Percentiles rank a stretch among this genome's conserved stretches.
These are phyloP conservation scores for Alternaria atra DNA, from an alignment of 2,329 filamentous ascomycete species.

Conservation along the genomic window DNA sequence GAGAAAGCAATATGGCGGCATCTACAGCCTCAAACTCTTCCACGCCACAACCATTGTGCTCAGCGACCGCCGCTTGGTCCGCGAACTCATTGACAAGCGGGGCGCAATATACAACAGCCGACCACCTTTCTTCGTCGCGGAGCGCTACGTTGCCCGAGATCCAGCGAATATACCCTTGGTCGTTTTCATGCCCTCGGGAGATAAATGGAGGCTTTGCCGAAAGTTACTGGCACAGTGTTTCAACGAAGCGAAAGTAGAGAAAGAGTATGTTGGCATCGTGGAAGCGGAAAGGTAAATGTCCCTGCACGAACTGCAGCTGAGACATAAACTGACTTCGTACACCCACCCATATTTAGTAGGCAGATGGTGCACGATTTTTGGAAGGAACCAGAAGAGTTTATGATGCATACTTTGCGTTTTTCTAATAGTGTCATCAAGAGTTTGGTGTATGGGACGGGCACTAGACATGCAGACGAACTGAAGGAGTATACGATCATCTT, in stretches of 20 bases:
- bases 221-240: constrained; percentile 58
- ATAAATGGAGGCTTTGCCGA: constrained; percentile 58
- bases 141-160: constrained; percentile 52
- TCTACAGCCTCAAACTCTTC: constrained; percentile 18
- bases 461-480: neutral
- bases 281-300: constrained; percentile 55
- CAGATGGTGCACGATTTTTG: constrained; percentile 60
- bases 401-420: constrained; percentile 59
- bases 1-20: constrained; percentile 15
- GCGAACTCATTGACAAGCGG: constrained; percentile 17
- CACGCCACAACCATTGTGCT: constrained; percentile 12
- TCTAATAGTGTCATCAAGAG: constrained; percentile 58
- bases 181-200: constrained; percentile 58
- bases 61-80: constrained; percentile 10
- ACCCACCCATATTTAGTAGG: constrained; percentile 19
- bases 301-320: too few species aligned
- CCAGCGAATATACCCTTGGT: constrained; percentile 55
- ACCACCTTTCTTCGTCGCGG: constrained; percentile 10
- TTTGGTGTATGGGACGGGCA: constrained; percentile 14
- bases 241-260: constrained; percentile 57
- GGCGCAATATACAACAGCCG: constrained; percentile 11
- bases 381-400: constrained; percentile 52
- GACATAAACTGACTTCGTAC: too few species aligned
- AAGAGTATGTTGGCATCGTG: constrained; percentile 53
- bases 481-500: constrained; percentile 35